Percentiles rank a stretch among this genome's conserved stretches.
phyloP scores from a whole-genome alignment of 306 rosid species.

The Prunus campanulata region DNA sequence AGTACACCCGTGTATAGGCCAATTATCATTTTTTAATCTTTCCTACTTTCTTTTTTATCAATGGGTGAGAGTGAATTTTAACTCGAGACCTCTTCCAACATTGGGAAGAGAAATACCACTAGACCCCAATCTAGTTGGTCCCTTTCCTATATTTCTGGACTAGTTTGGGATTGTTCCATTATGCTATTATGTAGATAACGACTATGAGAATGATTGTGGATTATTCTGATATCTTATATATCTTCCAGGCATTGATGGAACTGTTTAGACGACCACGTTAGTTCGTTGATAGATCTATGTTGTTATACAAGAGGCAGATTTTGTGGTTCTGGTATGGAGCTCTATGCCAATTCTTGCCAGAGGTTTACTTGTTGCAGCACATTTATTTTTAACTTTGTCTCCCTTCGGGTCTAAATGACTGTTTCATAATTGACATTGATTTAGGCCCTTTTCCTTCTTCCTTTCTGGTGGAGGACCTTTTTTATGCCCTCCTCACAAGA shows the following conservation, averaged over 20 bases:
- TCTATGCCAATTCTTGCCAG: slow-evolving; percentile 12
- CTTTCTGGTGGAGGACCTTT: slow-evolving; percentile 30
- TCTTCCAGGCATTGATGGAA: slow-evolving; percentile 30
- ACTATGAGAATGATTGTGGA: background rate
- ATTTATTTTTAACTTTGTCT: slow-evolving; percentile 7
- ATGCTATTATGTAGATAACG: background rate
- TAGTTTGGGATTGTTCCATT: slow-evolving; percentile 1
- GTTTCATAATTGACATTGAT: slow-evolving; percentile 30
- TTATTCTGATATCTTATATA: slow-evolving; percentile 12
- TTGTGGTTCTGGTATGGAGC: slow-evolving; percentile 23
- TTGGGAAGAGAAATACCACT: background rate
- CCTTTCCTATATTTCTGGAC: background rate
- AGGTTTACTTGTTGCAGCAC: slow-evolving; percentile 23
- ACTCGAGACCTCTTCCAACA: background rate
- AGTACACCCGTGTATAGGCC: background rate
- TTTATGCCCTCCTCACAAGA: slow-evolving; percentile 10
- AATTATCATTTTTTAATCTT: background rate
- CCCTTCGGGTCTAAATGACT: slow-evolving; percentile 28
- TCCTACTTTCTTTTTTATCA: background rate
- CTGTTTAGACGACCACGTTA: slow-evolving; percentile 27
- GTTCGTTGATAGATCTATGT: slow-evolving; percentile 31
- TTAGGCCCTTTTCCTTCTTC: slow-evolving; percentile 23
- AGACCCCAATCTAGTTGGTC: background rate
- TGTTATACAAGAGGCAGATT: slow-evolving; percentile 22
- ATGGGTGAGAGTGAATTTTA: background rate